Base-by-base conservation (phyloP, 208 protist species). In the Leishmania guyanensis region DNA sequence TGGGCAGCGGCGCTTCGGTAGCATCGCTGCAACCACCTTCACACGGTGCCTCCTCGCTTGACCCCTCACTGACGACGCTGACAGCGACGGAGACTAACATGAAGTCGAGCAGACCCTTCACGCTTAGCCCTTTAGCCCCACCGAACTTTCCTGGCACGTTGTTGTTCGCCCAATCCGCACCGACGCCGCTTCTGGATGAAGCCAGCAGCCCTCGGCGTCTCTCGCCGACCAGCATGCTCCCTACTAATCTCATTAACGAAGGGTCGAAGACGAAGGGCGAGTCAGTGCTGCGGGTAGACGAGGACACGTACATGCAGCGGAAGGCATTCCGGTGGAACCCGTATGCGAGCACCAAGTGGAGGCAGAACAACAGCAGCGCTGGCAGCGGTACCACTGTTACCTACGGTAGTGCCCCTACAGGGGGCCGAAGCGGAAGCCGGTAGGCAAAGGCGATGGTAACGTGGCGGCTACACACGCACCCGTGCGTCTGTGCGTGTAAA, bases 241-340 rank as follows among this genome's bases (percentile, higher is more conserved):
- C 85, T 0, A 51, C 85, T 1, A 80, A 88, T 33, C 48, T 88
- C n/a, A 81, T 88, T 64, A 83, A 89, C 51, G 86, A 89, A 62
- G 82, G 86, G 48, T 86, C 82, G 8, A 89, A 86, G 72, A 86
- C 82, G 8, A 84, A 84, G 46, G 82, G 86, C 12, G 82, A 84
- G 79, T 86, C 81, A 68, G 70, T 84, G 62, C 56, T 89, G 51
- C 82, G 86, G 0, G 78, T 82, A 8, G 86, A 86, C 10, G 79
- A 78, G 29, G 85, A 88, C 43, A 64, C 4, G 53, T 83, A 85
- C 75, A 64, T 83, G 75, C 82, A 85, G 81, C 85, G 85, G 0
- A 54, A 84, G 48, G 85, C 85, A 5, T 88, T 88, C 46, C 86
- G 86, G 9, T 89, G 86, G 86, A 89, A 89, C 77, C 86, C 86